A percentile compares a stretch with the other conserved stretches of the same genome.
Evolutionary conservation across 2,329 filamentous ascomycete species (phyloP).

Genomic region (Aspergillus pseudoterreus): DNA sequence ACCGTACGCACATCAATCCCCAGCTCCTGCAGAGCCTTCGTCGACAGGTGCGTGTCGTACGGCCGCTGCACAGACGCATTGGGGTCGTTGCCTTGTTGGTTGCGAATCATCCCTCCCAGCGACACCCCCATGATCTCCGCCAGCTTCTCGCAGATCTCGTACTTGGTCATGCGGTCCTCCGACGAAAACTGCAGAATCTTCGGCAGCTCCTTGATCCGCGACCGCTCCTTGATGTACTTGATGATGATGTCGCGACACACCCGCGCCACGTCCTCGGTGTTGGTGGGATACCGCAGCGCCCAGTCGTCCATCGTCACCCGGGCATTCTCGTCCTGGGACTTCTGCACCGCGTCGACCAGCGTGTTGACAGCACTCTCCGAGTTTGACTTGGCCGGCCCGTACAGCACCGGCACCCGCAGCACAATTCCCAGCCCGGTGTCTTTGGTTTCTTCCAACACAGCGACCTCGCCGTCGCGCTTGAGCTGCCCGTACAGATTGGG

Average conservation of each 20-base stretch:
- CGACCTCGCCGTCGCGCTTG: constrained; percentile 68
- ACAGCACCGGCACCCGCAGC: constrained; percentile 77
- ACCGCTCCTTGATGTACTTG: constrained; percentile 58
- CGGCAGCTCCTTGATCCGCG: constrained; percentile 57
- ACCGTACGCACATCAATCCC: constrained; percentile 71
- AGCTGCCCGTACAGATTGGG: constrained; percentile 76
- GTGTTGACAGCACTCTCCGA: constrained; percentile 80
- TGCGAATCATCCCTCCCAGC: constrained; percentile 60
- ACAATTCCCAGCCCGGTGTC: constrained; percentile 60
- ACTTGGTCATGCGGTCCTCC: constrained; percentile 84
- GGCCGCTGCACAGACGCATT: constrained; percentile 71
- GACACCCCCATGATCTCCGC: constrained; percentile 75
- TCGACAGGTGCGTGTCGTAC: constrained; percentile 85
- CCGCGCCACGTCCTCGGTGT: constrained; percentile 79
- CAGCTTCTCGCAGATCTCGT: constrained; percentile 76
- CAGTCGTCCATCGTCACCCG: constrained; percentile 80
- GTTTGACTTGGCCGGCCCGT: constrained; percentile 68
- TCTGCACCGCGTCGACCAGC: constrained; percentile 72
- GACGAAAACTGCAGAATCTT: constrained; percentile 78
- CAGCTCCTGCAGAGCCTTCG: constrained; percentile 65
- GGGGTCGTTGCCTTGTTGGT: constrained; percentile 68
- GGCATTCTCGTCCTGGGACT: constrained; percentile 60
- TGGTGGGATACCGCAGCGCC: constrained; percentile 79
- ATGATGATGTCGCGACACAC: constrained; percentile 71
- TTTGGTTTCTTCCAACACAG: constrained; percentile 60